Evolutionary conservation across 2,329 filamentous ascomycete genomes (phyloP), one percentile per base, ranked within the genome.

Genomic region (Aspergillus clavatus): DNA sequence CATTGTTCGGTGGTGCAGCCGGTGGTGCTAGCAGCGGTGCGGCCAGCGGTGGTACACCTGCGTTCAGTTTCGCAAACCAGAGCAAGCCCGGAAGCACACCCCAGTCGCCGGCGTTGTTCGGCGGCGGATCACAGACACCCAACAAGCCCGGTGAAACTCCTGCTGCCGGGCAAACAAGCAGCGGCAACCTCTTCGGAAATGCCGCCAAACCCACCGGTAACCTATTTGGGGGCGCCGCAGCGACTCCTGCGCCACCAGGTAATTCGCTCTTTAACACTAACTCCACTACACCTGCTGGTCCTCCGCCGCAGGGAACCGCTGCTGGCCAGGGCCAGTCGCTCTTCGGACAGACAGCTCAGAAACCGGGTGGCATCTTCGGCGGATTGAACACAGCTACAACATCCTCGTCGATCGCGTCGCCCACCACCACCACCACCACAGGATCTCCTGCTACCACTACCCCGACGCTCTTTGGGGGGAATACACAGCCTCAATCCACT

Each of bases 251-350:
- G 21, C 61, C 67, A 35, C 57, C 65, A 24, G 61, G 58, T 39
- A 55, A 48, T n/a, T 47, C 48, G 40, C 38, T 68, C 37, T 72
- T 73, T 47, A 63, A 60, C 36, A 68, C 63, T 45, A 54, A 65
- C 39, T 76, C 74, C 12, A 76, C 74, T 14, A 77, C 74, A 24
- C 75, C 75, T 40, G 73, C 73, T 42, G 73, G 73, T 5, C 72
- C 72, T 48, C 74, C 74, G 22, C 72, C 73, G 24, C 50, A 59
- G 23, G 55, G 52, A 29, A 48, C 52, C 29, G 53, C 66, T 33
- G 52, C 59, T 16, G 60, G 59, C 7, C 52, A 59, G 58, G 57
- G 51, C 45, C 62, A 51, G 48, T 47, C 57, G 35, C 51, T 63
- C 16, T 63, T 63, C 41, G 55, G 56, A 24, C 57, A 60, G 38